These are phyloP conservation scores for Pestalotiopsis sp. DNA, from an alignment of 2,329 filamentous ascomycete genomes.

Conservation along the genomic window DNA sequence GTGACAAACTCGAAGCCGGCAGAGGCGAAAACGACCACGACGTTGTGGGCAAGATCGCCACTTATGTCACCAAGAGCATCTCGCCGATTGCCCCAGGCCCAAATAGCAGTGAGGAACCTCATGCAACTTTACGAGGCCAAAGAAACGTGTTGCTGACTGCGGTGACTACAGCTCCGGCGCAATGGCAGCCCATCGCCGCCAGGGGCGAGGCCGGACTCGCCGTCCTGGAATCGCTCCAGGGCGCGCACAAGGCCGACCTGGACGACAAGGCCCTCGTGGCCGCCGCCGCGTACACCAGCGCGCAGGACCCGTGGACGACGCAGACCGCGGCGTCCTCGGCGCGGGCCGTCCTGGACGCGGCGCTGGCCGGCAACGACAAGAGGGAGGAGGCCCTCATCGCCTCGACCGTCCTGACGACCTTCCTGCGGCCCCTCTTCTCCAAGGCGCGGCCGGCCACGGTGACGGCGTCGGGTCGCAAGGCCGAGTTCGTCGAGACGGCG, in stretches of 20 bases:
- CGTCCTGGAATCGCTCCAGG: background rate
- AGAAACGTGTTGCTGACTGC: background rate
- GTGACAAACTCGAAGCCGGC: background rate
- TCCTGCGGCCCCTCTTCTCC: slow-evolving; percentile 68
- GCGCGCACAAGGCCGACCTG: background rate
- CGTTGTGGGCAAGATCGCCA: background rate
- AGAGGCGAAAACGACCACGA: background rate
- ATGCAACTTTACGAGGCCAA: background rate
- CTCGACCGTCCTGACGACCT: slow-evolving; percentile 58
- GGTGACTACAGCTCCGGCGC: background rate
- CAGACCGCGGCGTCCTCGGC: slow-evolving; percentile 15
- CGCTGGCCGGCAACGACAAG: background rate
- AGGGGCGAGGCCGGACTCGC: background rate
- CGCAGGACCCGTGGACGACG: slow-evolving; percentile 26
- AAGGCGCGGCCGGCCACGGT: slow-evolving; percentile 52
- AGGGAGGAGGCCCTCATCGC: slow-evolving; percentile 41
- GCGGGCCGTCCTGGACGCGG: slow-evolving; percentile 15
- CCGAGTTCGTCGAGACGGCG: slow-evolving; percentile 41
- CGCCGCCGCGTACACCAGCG: slow-evolving; percentile 28
- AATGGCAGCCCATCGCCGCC: background rate
- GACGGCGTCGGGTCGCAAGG: slow-evolving; percentile 58
- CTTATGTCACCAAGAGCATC: slow-evolving; percentile 5
- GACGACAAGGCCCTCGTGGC: slow-evolving; percentile 27
- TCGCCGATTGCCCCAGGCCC: background rate
- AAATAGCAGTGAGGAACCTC: background rate